Evolutionary conservation across 257 asterid genomes (phyloP).

Genomic region (Solanum stenotomum): DNA sequence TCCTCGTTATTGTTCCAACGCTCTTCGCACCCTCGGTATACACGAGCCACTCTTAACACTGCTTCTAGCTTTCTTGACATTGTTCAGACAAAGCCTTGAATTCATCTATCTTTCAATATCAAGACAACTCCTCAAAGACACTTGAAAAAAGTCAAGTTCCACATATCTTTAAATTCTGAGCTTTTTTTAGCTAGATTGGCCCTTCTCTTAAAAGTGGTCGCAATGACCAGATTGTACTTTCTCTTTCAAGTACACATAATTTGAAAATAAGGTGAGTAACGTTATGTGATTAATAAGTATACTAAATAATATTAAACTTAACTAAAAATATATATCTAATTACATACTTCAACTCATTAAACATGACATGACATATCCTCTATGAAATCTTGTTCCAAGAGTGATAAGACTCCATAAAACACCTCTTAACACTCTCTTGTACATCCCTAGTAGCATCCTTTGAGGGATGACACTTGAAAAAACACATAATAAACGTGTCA

Average conservation of each 20-base stretch:
- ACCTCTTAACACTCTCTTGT: not conserved
- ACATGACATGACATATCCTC: not conserved
- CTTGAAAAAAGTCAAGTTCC: not conserved
- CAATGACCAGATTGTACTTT: not conserved
- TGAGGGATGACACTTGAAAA: not conserved
- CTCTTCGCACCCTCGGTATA: not conserved
- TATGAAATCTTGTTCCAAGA: not conserved
- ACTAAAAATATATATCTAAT: not conserved
- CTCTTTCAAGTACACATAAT: not conserved
- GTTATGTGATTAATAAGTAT: no score
- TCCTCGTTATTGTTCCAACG: not conserved
- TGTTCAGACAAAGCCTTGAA: not conserved
- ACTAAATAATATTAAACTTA: not conserved
- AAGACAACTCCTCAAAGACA: not conserved
- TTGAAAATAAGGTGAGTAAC: not conserved
- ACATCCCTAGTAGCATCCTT: not conserved
- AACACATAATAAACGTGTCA: not conserved
- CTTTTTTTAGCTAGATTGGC: not conserved
- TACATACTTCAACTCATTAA: not conserved
- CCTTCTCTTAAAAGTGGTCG: not conserved
- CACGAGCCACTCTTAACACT: not conserved
- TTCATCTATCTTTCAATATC: not conserved
- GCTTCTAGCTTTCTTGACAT: not conserved
- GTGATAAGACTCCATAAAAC: not conserved
- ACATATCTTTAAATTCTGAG: not conserved